These are phyloP conservation scores for Sequoia sempervirens DNA, from an alignment of 75 land plant genomes.

Conservation along the genomic window DNA sequence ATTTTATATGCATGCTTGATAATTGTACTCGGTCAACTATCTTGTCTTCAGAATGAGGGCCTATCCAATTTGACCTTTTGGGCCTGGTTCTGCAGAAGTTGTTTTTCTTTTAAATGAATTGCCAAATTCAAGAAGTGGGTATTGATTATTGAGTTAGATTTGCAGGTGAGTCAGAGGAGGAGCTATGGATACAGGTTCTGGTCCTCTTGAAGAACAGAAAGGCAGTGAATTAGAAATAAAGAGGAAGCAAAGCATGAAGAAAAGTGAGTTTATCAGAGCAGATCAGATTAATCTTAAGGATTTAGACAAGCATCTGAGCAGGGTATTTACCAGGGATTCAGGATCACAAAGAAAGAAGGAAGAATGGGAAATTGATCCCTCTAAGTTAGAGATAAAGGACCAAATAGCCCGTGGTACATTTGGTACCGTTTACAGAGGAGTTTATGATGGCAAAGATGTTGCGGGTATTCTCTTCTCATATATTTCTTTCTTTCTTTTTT, in stretches of 20 bases:
- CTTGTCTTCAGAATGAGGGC: not conserved
- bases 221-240: not conserved
- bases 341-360: conserved; percentile 12
- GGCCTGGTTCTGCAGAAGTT: not conserved
- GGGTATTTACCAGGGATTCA: conserved; percentile 56
- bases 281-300: conserved; percentile 90
- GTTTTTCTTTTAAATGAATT: not conserved
- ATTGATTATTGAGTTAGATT: not conserved
- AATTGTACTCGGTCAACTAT: not conserved
- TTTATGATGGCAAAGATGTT: conserved; percentile 73
- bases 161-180: not conserved
- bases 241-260: not conserved
- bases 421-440: conserved; percentile 73
- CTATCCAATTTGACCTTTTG: not conserved
- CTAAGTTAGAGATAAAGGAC: conserved; percentile 52
- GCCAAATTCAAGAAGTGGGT: not conserved
- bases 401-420: conserved; percentile 71
- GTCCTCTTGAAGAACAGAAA: not conserved
- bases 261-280: conserved; percentile 68
- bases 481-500: not conserved
- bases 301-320: conserved; percentile 68
- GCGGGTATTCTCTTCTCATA: conserved; percentile 42
- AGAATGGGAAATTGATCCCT: conserved; percentile 85
- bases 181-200: not conserved
- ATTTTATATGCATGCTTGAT: not conserved